Conservation (phyloP, 805 yeast genomes). For the Yarrowia deformans region DNA sequence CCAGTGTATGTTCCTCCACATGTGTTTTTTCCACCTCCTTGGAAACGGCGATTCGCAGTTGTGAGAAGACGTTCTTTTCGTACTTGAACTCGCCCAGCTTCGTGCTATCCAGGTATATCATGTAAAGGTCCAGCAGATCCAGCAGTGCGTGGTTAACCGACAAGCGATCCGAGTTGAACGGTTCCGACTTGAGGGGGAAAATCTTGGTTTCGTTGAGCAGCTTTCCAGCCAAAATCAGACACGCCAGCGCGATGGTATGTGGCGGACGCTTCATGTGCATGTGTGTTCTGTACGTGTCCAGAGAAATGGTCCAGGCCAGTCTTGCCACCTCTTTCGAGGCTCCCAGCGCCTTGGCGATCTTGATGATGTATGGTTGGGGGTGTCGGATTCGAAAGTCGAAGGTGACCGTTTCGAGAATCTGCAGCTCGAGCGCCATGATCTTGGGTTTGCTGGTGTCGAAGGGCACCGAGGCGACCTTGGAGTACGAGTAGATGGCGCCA, state of each 20-base stretch:
- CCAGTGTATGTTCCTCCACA: conserved; percentile 53
- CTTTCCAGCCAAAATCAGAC: conserved; percentile 66
- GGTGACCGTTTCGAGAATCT: conserved; percentile 74
- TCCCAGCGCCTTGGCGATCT: conserved; percentile 60
- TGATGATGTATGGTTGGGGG: conserved; percentile 70
- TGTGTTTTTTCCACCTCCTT: conserved; percentile 52
- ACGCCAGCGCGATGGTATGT: conserved; percentile 75
- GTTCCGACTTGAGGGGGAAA: conserved; percentile 49
- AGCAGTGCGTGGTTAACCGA: conserved; percentile 58
- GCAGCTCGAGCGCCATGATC: conserved; percentile 69
- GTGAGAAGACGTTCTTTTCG: conserved; percentile 23
- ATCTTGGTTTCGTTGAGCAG: conserved; percentile 49
- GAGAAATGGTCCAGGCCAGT: conserved; percentile 76
- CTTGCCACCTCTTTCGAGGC: conserved; percentile 50
- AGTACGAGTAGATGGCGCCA: conserved; percentile 47
- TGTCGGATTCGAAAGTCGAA: conserved; percentile 80
- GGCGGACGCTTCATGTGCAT: conserved; percentile 73
- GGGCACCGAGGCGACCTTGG: background rate
- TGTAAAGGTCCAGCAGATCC: conserved; percentile 66
- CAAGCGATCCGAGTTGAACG: conserved; percentile 44
- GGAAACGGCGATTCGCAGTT: conserved; percentile 31
- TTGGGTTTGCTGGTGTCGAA: conserved; percentile 49
- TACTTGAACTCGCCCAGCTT: conserved; percentile 53
- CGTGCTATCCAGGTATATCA: conserved; percentile 62
- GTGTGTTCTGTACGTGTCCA: conserved; percentile 75